A percentile compares a stretch with the other conserved stretches of the same genome.
These are phyloP conservation scores for Grosmannia penicillata DNA, from an alignment of 2,329 filamentous ascomycete species.

Conservation along the genomic window DNA sequence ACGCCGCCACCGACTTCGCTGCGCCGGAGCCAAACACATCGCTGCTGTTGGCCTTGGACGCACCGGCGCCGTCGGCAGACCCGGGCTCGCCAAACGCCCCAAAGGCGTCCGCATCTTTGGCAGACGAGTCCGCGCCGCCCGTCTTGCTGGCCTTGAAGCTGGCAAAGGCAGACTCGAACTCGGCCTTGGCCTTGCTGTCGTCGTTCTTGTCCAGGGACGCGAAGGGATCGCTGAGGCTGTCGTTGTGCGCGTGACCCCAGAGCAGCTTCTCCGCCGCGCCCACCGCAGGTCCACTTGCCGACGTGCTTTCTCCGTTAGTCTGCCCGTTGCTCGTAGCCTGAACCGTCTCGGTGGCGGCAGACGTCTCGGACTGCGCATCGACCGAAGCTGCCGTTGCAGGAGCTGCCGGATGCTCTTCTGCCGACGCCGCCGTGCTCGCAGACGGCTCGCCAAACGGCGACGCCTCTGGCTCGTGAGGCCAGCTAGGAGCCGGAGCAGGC, in stretches of 20 bases:
- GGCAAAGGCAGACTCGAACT: constrained; percentile 76
- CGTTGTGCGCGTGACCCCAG: constrained; percentile 11
- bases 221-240: constrained; percentile 32
- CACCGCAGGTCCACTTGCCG: too few species aligned
- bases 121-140: not conserved
- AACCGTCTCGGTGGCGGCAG: not conserved
- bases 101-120: constrained; percentile 2
- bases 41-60: constrained; percentile 19
- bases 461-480: too few species aligned
- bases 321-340: not conserved
- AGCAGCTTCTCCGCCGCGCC: constrained; percentile 2
- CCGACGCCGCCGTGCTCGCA: too few species aligned
- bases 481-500: too few species aligned
- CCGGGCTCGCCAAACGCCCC: too few species aligned
- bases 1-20: constrained; percentile 32
- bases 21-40: constrained; percentile 20
- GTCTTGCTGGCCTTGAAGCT: constrained; percentile 40
- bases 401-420: too few species aligned
- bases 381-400: too few species aligned
- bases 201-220: constrained; percentile 28
- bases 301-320: too few species aligned
- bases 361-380: too few species aligned
- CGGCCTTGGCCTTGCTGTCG: constrained; percentile 50
- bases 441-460: too few species aligned
- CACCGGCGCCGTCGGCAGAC: too few species aligned